Base-by-base conservation (phyloP, 371 early-diverging fungal species). In the Parasitella parasitica region DNA sequence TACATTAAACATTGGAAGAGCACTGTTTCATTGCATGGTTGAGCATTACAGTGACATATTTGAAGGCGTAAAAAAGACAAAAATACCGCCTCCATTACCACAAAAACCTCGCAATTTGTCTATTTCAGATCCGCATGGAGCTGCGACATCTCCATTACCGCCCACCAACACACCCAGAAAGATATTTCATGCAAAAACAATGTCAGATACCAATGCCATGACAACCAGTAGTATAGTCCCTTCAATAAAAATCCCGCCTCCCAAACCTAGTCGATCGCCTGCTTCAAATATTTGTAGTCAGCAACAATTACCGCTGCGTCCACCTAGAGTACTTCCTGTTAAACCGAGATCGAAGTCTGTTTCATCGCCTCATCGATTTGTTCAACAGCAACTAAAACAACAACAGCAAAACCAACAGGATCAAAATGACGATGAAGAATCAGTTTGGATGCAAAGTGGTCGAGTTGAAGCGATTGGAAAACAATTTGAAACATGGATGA, bases 1-100 rank as follows among this genome's bases (percentile, higher is more conserved):
- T 6, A 92, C 90, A 0, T 71, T 92, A 2, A 86, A 87, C 20
- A 85, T 94, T 16, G 86, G 89, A 1, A 86, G 91, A 30, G 78
- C 81, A 6, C 68, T 94, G 13, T 91, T 93, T 56, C 78, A 77
- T 32, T 76, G 77, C 27, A 73, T 82, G 64, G 65, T 82, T n/a
- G 77, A 81, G 16, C 60, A 76, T 50, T 64, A 67, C 61, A 4
- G 36, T 34, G 39, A 72, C 6, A 36, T 71, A 22, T 66, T 62
- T 66, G 62, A 59, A 54, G 53, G 22, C 13, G 34, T 36, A 4
- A 65, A 63, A 26, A 35, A 54, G 36, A 63, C 59, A 39, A 52
- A 38, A 13, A 55, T 27, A 22, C 35, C 61, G 3, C 72, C 72
- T 26, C 75, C 74, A 27, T 52, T 74, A 26, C 76, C 76, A 38